Conservation (phyloP, 2,329 filamentous ascomycete genomes). For the Leptographium lundbergii region DNA sequence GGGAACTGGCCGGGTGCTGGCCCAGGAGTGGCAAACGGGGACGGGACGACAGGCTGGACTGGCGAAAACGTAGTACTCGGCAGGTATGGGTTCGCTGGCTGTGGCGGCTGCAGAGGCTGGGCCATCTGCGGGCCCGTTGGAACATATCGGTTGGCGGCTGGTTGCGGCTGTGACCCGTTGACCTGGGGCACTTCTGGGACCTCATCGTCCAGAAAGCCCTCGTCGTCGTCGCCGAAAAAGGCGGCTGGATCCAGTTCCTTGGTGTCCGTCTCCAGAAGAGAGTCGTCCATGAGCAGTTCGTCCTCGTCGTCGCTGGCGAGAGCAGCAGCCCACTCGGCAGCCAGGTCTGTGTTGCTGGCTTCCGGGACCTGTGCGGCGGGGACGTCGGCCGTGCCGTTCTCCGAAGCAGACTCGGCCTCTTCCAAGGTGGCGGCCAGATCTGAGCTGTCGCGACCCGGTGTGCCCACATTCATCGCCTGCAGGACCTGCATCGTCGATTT, state of each 20-base stretch:
- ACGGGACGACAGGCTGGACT: neutral
- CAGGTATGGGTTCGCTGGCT: conserved; percentile 9
- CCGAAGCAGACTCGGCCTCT: conserved; percentile 13
- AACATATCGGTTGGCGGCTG: conserved; percentile 8
- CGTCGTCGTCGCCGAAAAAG: conserved; percentile 72
- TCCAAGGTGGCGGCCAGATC: conserved; percentile 19
- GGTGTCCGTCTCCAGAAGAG: conserved; percentile 17
- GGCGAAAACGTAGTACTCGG: conserved; percentile 3
- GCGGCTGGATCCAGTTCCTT: conserved; percentile 47
- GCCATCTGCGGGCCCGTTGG: conserved; percentile 4
- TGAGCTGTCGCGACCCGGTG: conserved; percentile 10
- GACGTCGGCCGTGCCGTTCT: conserved; percentile 8
- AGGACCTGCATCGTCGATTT: conserved; percentile 60
- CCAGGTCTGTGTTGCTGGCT: conserved; percentile 46
- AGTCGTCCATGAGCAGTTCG: conserved; percentile 47
- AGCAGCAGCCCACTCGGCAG: conserved; percentile 73
- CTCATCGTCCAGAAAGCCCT: conserved; percentile 70
- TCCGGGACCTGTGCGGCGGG: neutral
- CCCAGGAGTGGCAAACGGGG: neutral
- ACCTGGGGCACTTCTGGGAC: conserved; percentile 23
- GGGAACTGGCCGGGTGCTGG: conserved; percentile 5
- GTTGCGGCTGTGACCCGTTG: neutral
- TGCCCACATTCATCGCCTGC: conserved; percentile 29
- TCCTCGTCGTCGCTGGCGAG: conserved; percentile 63
- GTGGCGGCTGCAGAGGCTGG: neutral